Conservation (phyloP, 177 flowering plant genomes). For the Vitis hybrid region DNA sequence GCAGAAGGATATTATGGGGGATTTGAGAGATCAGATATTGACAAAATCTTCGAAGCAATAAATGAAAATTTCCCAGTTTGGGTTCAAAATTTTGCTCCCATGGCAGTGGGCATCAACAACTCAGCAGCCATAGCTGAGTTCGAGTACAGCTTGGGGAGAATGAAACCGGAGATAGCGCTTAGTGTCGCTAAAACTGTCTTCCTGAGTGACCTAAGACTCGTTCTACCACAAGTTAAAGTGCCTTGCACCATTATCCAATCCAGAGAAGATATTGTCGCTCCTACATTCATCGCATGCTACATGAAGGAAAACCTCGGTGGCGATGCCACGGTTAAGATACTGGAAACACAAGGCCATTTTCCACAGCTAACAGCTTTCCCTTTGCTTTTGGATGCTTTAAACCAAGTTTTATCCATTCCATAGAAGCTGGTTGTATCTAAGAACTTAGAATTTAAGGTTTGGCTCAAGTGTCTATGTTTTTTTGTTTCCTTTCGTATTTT, state of each 20-base stretch:
- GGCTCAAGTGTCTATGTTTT: too few species aligned
- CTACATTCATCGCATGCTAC: conserved; percentile 25
- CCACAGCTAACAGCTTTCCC: conserved; percentile 27
- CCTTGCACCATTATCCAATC: conserved; percentile 36
- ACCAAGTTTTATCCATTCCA: conserved; percentile 2
- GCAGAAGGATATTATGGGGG: conserved; percentile 30
- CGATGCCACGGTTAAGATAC: conserved; percentile 16
- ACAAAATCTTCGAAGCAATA: conserved; percentile 14
- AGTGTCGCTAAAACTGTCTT: conserved; percentile 24
- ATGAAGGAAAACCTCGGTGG: conserved; percentile 22
- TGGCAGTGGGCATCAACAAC: conserved; percentile 14
- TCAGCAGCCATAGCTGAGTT: conserved; percentile 15
- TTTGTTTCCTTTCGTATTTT: too few species aligned
- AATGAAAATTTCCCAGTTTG: conserved; percentile 19
- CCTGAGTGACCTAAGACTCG: conserved; percentile 19
- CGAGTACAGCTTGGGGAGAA: conserved; percentile 21
- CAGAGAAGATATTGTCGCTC: conserved; percentile 21
- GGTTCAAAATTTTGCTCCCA: conserved; percentile 23
- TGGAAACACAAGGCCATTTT: conserved; percentile 34
- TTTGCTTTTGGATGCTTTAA: conserved; percentile 20
- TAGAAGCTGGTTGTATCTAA: neutral
- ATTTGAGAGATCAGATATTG: conserved; percentile 16
- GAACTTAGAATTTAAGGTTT: too few species aligned
- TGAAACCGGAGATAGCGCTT: conserved; percentile 21
- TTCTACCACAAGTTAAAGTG: conserved; percentile 17